Base-by-base conservation (phyloP, 805 yeast genomes). In the Kluyveromyces dobzhanskii region DNA sequence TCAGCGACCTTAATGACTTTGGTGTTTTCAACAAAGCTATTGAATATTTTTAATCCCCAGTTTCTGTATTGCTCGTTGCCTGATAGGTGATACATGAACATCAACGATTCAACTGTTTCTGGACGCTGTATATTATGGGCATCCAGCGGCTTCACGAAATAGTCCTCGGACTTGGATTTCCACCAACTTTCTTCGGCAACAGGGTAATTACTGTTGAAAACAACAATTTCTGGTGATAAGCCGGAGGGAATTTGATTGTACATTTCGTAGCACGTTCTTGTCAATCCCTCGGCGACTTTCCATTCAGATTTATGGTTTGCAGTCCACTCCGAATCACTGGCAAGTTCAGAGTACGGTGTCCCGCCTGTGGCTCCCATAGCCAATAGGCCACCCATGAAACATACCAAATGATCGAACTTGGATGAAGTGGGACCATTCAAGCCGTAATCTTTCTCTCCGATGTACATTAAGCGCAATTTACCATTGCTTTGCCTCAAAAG, bases 361-460 rank as follows among this genome's bases (percentile, higher is more conserved):
- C 97, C 97, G 34, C 73, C 75, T 2, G 96, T 88, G 12, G 95
- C 94, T 19, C 96, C 96, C 38, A 86, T 63, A 1, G 95, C 92
- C 44, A 88, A 71, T 44, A 84, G 69, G 0, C 96, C 96, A 41
- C 95, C 95, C 54, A 84, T 75, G 61, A 86, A 87, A 59, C 97
- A 88, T 18, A 86, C 96, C 43, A 85, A 66, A 61, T 88, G 96
- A 56, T 88, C 96, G 95, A 88, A 85, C 55, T 85, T 86, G 13
- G 77, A 65, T 12, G 80, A 73, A 12, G 80, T 58, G 3, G 66
- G 62, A 0, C 81, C 78, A 5, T 59, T 62, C n/a, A 85, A 50
- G 9, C 96, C 96, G 21, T 59, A 48, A 17, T 80, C 84, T 37
- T 76, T 69, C 58, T 88, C 97, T 9, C 94, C 95, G 41, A 87